Conservation (phyloP, 2,329 filamentous ascomycete genomes). For the Davidsoniella neocaledoniae region DNA sequence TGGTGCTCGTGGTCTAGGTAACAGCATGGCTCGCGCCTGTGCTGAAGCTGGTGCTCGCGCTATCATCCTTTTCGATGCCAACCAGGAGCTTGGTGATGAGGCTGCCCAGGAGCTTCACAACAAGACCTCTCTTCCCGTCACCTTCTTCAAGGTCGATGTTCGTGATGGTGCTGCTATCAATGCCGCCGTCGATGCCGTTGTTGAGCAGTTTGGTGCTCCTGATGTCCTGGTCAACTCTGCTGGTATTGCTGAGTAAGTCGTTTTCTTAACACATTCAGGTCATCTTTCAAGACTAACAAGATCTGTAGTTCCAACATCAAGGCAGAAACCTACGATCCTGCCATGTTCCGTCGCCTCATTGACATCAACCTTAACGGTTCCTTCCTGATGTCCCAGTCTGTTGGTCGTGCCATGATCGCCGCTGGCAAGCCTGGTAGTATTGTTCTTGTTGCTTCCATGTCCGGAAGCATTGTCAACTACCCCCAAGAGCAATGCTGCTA, state of each 20-base stretch:
- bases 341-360: constrained; percentile 62
- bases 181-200: constrained; percentile 49
- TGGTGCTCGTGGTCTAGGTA: constrained; percentile 60
- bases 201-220: constrained; percentile 48
- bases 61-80: constrained; percentile 60
- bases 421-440: constrained; percentile 54
- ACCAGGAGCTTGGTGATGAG: constrained; percentile 56
- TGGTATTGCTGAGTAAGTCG: constrained; percentile 48
- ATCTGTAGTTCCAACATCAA: constrained; percentile 51
- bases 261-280: constrained; percentile 21
- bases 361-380: constrained; percentile 71
- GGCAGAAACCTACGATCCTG: constrained; percentile 58
- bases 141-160: constrained; percentile 66
- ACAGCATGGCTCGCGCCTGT: constrained; percentile 63
- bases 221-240: constrained; percentile 68
- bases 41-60: constrained; percentile 60
- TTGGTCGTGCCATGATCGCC: constrained; percentile 57
- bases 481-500: constrained; percentile 71
- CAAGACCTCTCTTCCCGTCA: constrained; percentile 55
- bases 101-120: constrained; percentile 52
- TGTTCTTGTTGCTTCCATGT: constrained; percentile 66
- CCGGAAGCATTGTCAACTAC: constrained; percentile 70
- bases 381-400: constrained; percentile 61
- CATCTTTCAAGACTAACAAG: constrained; percentile 9
- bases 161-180: constrained; percentile 54